Evolutionary conservation across 495 filamentous ascomycete species (phyloP), one percentile per base, ranked within the genome.

Genomic region (Cercophora scortea): DNA sequence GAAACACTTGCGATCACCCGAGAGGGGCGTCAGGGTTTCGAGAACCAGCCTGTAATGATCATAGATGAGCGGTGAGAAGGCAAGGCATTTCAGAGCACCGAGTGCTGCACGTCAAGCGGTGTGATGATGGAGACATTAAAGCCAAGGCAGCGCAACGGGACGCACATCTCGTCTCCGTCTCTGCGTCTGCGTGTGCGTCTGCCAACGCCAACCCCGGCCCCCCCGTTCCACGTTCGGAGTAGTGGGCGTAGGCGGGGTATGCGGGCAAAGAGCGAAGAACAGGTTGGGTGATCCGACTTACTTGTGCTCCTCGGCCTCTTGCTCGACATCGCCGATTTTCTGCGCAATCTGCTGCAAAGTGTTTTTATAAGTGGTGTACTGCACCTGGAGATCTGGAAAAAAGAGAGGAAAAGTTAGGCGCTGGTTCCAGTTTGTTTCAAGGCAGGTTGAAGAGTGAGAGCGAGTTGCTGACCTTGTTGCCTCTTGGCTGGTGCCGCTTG

Each of bases 241-340:
- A 25, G 25, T 25, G 25, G 25, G 5, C 25, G 25, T 25, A 5
- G 5, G 25, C 25, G 25, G 25, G 25, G 25, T 25, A 25, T 38
- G 36, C 3, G 7, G 36, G 36, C 10, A 38, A 8, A 38, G 55
- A 61, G 42, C 34, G 45, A 53, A 33, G 50, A 16, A 45, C 8
- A 42, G 11, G 15, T 15, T 42, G 41, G 10, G 11, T 15, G 11
- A 2, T 35, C 5, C 48, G 42, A 76, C 87, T 70, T 70, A 98
- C 93, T 93, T 97, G 75, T 98, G 93, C 67, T 98, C 93, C 68
- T 98, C 93, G 25, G 88, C 83, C 61, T 98, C 93, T 64, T 94
- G 88, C 71, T 98, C 93, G 48, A 98, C 86, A 64, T 96, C 90
- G 8, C 93, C 93, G 57, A 97, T 96, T 72, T 96, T 97, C 62